Conservation (phyloP, 257 asterid genomes). For the Agastache rugosa region DNA sequence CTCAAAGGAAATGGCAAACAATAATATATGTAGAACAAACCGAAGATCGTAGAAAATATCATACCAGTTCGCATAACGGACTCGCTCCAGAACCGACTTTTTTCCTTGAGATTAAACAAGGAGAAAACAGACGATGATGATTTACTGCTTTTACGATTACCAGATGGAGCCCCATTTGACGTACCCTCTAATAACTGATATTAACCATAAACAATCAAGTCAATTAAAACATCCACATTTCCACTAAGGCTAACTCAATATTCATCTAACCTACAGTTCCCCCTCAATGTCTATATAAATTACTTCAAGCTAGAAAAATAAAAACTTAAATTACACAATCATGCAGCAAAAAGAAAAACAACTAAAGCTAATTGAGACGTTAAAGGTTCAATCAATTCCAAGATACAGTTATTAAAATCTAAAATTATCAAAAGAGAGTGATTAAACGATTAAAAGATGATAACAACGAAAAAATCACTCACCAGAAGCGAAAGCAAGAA, state of each 20-base stretch:
- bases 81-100: conserved; percentile 96
- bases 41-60: conserved; percentile 3
- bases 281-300: conserved; percentile 1
- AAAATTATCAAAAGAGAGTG: not conserved
- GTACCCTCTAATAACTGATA: conserved; percentile 59
- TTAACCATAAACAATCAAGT: conserved; percentile 25
- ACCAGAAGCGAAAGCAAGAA: conserved; percentile 46
- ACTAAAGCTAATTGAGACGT: not conserved
- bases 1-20: conserved; percentile 20
- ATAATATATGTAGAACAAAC: conserved; percentile 6
- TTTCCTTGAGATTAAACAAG: conserved; percentile 87
- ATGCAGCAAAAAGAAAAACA: conserved; percentile 22
- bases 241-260: conserved; percentile 14
- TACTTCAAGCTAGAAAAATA: not conserved
- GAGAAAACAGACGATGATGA: conserved; percentile 77
- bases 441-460: not conserved
- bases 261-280: conserved; percentile 5
- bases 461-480: conserved; percentile 15
- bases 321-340: conserved; percentile 15
- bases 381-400: not conserved
- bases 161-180: conserved; percentile 66
- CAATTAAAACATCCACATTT: conserved; percentile 17
- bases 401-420: conserved; percentile 19
- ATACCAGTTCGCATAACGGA: conserved; percentile 86
- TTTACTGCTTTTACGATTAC: conserved; percentile 62